Evolutionary conservation across 2,329 filamentous ascomycete genomes (phyloP).

Genomic region (Coniochaeta ligniaria): DNA sequence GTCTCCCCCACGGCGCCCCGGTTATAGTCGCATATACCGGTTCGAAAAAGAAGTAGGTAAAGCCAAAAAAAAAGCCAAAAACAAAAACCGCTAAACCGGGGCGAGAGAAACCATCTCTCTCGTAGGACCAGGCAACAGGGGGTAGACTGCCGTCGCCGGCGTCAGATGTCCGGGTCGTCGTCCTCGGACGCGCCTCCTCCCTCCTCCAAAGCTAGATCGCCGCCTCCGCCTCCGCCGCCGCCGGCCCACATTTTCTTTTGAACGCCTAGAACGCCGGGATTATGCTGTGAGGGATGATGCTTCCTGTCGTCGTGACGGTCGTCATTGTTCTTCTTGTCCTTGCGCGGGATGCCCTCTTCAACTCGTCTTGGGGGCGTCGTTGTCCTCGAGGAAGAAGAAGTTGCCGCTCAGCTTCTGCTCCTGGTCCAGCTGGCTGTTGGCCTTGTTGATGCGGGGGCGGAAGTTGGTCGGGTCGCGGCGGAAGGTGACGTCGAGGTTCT

Average conservation of each 20-base stretch:
- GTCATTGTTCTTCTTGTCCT: slow-evolving; percentile 23
- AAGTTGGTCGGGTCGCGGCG: slow-evolving; percentile 93
- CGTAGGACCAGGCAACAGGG: slow-evolving; percentile 59
- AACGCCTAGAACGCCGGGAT: slow-evolving; percentile 44
- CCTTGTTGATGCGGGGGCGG: slow-evolving; percentile 97
- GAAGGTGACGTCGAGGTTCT: slow-evolving; percentile 97
- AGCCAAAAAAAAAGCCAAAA: slow-evolving; percentile 4
- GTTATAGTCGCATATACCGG: background rate
- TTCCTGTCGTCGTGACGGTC: slow-evolving; percentile 9
- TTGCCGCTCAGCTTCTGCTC: slow-evolving; percentile 93
- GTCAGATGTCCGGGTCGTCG: slow-evolving; percentile 58
- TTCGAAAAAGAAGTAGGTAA: background rate
- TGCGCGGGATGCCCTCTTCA: slow-evolving; percentile 54
- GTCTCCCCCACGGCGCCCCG: background rate
- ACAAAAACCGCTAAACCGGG: background rate
- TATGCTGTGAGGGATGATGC: slow-evolving; percentile 14
- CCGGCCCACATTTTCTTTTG: slow-evolving; percentile 33
- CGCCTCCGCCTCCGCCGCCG: slow-evolving; percentile 21
- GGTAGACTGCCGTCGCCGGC: slow-evolving; percentile 53
- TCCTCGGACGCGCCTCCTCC: slow-evolving; percentile 54
- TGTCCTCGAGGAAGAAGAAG: slow-evolving; percentile 97
- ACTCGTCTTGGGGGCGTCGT: slow-evolving; percentile 43
- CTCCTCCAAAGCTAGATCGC: slow-evolving; percentile 30
- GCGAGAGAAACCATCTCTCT: slow-evolving; percentile 13
- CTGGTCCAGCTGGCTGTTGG: slow-evolving; percentile 90